Conservation (phyloP, 2,329 filamentous ascomycete genomes). For the Cucurbitaria berberidis region DNA sequence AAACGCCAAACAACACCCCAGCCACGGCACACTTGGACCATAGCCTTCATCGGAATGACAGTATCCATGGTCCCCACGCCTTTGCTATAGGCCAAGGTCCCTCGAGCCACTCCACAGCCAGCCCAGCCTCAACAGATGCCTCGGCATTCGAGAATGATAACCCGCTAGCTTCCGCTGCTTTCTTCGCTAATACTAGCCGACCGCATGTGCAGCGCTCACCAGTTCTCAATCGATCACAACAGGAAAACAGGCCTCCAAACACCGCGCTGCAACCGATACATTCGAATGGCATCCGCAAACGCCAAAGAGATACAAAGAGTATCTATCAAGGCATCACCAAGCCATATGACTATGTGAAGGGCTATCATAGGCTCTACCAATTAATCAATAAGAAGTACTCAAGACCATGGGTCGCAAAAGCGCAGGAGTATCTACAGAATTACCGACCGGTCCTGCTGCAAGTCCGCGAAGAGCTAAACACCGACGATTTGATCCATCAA, state of each 20-base stretch:
- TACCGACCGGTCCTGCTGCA: constrained; percentile 94
- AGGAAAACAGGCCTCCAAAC: constrained; percentile 32
- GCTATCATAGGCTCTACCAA: constrained; percentile 86
- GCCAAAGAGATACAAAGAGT: constrained; percentile 73
- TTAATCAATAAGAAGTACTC: constrained; percentile 81
- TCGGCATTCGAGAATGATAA: constrained; percentile 55
- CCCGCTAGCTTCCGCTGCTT: constrained; percentile 41
- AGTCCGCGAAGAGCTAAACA: constrained; percentile 85
- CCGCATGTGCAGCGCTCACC: constrained; percentile 38
- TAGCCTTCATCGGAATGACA: constrained; percentile 38
- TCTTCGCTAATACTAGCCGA: constrained; percentile 45
- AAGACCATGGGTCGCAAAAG: constrained; percentile 76
- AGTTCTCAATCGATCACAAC: constrained; percentile 31
- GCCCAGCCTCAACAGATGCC: constrained; percentile 56
- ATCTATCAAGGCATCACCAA: constrained; percentile 91
- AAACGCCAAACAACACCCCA: constrained; percentile 52
- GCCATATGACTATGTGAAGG: constrained; percentile 87
- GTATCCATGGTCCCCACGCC: constrained; percentile 57
- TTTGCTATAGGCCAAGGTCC: constrained; percentile 68
- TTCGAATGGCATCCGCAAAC: constrained; percentile 52
- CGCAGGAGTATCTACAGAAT: constrained; percentile 84
- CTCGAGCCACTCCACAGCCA: constrained; percentile 62
- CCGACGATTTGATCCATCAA: constrained; percentile 93
- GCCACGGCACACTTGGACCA: constrained; percentile 44
- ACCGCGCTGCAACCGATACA: constrained; percentile 41